Evolutionary conservation across 257 asterid genomes (phyloP).

Genomic region (Echium plantagineum): DNA sequence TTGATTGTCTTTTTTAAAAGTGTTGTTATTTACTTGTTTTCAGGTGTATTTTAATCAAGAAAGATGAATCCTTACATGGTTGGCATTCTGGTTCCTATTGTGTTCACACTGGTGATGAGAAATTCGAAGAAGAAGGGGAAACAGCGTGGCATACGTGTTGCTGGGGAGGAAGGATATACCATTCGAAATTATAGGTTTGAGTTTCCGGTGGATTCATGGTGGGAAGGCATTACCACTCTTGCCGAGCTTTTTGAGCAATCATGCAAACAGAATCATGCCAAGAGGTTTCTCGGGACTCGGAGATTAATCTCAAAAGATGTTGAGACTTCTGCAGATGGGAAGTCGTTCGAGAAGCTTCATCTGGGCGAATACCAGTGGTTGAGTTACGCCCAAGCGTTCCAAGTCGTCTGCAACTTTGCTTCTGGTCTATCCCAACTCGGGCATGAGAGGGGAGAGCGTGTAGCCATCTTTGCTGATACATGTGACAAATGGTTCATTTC

Average conservation of each 20-base stretch:
- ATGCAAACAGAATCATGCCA: constrained; percentile 39
- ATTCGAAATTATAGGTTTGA: constrained; percentile 56
- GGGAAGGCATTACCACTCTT: constrained; percentile 92
- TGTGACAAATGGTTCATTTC: constrained; percentile 94
- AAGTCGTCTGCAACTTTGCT: constrained; percentile 66
- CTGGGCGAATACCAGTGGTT: constrained; percentile 90
- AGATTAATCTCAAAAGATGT: constrained; percentile 54
- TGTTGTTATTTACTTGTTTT: constrained; percentile 10
- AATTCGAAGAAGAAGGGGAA: constrained; percentile 47
- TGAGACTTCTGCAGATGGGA: constrained; percentile 55
- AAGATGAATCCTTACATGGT: constrained; percentile 66
- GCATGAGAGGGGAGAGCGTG: constrained; percentile 81
- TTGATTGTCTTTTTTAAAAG: neutral
- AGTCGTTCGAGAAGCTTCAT: constrained; percentile 93
- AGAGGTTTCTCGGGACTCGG: constrained; percentile 70
- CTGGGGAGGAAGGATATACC: constrained; percentile 69
- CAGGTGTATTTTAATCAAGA: constrained; percentile 2
- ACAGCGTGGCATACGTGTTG: constrained; percentile 73
- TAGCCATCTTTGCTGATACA: constrained; percentile 94
- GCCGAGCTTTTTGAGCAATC: constrained; percentile 89
- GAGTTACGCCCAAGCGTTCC: constrained; percentile 70
- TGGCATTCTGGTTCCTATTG: constrained; percentile 68
- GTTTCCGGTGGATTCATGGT: constrained; percentile 70
- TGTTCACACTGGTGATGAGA: constrained; percentile 51
- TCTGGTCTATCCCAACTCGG: constrained; percentile 87